Percentiles rank a stretch among this genome's conserved stretches.
phyloP scores from a whole-genome alignment of 1,284 basidiomycete species.

The Stygiomarasmius scandens region DNA sequence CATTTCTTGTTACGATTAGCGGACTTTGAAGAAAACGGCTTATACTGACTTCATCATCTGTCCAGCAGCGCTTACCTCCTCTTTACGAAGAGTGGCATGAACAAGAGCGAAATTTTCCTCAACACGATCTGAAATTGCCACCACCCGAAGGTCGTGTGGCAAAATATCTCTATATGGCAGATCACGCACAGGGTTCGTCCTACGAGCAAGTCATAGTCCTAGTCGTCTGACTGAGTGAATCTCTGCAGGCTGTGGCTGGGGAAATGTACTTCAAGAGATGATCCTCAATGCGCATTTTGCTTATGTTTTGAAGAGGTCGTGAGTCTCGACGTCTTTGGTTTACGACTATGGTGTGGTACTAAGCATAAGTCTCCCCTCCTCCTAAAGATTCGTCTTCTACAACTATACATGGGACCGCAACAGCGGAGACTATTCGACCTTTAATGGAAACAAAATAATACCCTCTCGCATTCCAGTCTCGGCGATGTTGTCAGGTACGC shows the following conservation, averaged over 20 bases:
- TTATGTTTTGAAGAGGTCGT: slow-evolving; percentile 23
- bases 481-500: slow-evolving; percentile 39
- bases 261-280: slow-evolving; percentile 60
- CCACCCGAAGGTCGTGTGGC: slow-evolving; percentile 44
- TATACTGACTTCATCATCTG: too few species aligned
- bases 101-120: slow-evolving; percentile 48
- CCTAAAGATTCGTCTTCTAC: slow-evolving; percentile 8
- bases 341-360: too few species aligned
- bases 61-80: slow-evolving; percentile 37
- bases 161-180: slow-evolving; percentile 50
- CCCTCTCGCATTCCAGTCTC: slow-evolving; percentile 46
- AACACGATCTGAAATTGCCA: slow-evolving; percentile 42
- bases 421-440: slow-evolving; percentile 22
- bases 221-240: not conserved
- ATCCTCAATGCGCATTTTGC: slow-evolving; percentile 53
- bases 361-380: too few species aligned
- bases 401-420: slow-evolving; percentile 14
- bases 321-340: not conserved
- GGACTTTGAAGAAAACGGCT: too few species aligned
- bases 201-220: slow-evolving; percentile 16
- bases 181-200: slow-evolving; percentile 51
- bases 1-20: too few species aligned
- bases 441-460: slow-evolving; percentile 39
- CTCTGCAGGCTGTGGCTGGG: slow-evolving; percentile 52
- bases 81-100: slow-evolving; percentile 49